phyloP scores from a whole-genome alignment of 1,139 yeast species.

The Yamadazyma mexicana region DNA sequence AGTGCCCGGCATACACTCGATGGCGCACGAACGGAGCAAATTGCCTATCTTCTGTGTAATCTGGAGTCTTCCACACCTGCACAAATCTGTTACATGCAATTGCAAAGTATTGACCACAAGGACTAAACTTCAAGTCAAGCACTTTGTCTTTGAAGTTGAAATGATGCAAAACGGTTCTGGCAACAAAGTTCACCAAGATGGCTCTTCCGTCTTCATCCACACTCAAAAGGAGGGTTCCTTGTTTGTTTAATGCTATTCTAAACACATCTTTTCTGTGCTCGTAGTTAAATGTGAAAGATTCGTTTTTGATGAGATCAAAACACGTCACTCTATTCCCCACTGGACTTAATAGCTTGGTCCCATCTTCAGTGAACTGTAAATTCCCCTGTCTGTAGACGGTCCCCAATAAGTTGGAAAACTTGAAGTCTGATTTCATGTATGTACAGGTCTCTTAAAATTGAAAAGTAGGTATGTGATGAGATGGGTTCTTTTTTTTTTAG shows the following conservation, averaged over 20 bases:
- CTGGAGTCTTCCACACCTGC: conserved; percentile 95
- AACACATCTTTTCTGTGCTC: conserved; percentile 88
- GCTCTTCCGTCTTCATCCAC: conserved; percentile 95
- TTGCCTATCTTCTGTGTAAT: conserved; percentile 69
- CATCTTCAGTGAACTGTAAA: conserved; percentile 83
- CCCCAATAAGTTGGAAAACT: conserved; percentile 85
- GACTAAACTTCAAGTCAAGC: conserved; percentile 75
- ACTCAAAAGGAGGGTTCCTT: conserved; percentile 76
- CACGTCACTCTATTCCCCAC: conserved; percentile 93
- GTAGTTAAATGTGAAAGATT: conserved; percentile 85
- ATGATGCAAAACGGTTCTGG: conserved; percentile 90
- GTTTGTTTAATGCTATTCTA: conserved; percentile 78
- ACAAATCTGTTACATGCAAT: conserved; percentile 78
- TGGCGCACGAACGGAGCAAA: conserved; percentile 95
- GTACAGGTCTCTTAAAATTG: background rate
- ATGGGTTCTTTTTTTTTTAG: conserved; percentile 5
- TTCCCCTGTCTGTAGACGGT: conserved; percentile 94
- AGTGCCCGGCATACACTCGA: conserved; percentile 91
- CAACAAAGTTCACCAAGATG: conserved; percentile 77
- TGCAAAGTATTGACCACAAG: conserved; percentile 87
- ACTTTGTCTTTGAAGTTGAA: conserved; percentile 88
- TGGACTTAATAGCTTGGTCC: conserved; percentile 79
- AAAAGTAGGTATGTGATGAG: conserved; percentile 11
- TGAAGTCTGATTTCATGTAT: conserved; percentile 48
- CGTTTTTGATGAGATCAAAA: conserved; percentile 81